A percentile compares a stretch with the other conserved stretches of the same genome.
phyloP scores from a whole-genome alignment of 768 basidiomycete genomes.

The Suillus weaverae region DNA sequence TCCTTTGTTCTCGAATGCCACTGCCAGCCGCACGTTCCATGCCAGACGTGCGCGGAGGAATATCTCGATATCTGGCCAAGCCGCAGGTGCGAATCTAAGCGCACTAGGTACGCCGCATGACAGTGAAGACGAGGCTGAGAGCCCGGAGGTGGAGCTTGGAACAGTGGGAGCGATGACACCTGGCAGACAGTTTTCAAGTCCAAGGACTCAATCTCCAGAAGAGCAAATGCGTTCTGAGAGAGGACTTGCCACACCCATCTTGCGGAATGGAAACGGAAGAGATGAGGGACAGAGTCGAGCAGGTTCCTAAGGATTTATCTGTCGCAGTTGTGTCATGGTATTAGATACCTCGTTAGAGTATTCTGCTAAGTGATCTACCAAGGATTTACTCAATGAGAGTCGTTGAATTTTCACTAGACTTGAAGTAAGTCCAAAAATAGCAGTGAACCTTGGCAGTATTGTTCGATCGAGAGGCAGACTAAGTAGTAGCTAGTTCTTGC shows the following conservation, averaged over 20 bases:
- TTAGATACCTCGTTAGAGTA: background rate
- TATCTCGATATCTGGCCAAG: conserved; percentile 28
- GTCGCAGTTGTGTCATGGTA: background rate
- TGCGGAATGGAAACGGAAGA: conserved; percentile 47
- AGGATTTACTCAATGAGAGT: background rate
- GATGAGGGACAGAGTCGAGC: conserved; percentile 21
- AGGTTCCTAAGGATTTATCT: conserved; percentile 1
- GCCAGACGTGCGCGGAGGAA: conserved; percentile 66
- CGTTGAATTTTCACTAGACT: background rate
- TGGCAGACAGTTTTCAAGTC: conserved; percentile 15
- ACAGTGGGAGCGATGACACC: conserved; percentile 15
- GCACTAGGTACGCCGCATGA: conserved; percentile 33
- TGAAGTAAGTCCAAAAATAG: background rate
- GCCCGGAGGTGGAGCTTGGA: conserved; percentile 47
- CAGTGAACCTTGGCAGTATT: background rate
- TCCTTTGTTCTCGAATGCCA: conserved; percentile 90
- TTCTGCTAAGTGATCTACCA: background rate
- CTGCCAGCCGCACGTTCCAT: conserved; percentile 84
- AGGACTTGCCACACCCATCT: conserved; percentile 63
- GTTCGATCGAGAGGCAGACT: background rate
- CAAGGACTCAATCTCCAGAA: conserved; percentile 28
- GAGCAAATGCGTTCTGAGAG: conserved; percentile 60
- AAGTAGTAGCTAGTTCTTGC: background rate
- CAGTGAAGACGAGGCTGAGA: conserved; percentile 42
- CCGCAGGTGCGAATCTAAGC: conserved; percentile 21